Percentiles rank a stretch among this genome's conserved stretches.
Evolutionary conservation across 768 basidiomycete genomes (phyloP).

Genomic region (Boletus rufocinnamomeus): DNA sequence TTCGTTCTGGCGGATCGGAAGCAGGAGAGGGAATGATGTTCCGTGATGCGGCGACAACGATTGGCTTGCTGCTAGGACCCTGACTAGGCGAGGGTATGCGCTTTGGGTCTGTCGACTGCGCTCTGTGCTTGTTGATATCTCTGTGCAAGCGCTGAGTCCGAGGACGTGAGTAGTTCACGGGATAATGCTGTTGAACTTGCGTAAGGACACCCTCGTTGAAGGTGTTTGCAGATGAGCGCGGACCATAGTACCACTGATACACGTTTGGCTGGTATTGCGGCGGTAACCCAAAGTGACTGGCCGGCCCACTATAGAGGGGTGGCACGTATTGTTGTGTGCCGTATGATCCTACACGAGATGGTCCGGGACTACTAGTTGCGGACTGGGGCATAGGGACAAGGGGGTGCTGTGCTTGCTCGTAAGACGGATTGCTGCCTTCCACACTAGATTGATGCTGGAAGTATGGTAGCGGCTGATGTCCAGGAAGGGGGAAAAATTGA

Average conservation of each 20-base stretch:
- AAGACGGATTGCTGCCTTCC: conserved; percentile 34
- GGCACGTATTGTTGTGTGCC: conserved; percentile 18
- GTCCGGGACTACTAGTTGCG: conserved; percentile 20
- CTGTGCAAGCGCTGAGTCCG: conserved; percentile 18
- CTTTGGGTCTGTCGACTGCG: conserved; percentile 17
- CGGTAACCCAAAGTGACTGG: conserved; percentile 39
- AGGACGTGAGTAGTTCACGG: conserved; percentile 31
- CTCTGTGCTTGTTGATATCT: conserved; percentile 24
- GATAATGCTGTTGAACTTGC: conserved; percentile 37
- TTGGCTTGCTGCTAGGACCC: background rate
- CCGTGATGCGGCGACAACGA: background rate
- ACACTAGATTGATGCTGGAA: conserved; percentile 41
- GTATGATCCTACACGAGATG: conserved; percentile 24
- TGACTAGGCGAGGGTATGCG: conserved; percentile 13
- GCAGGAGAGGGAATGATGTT: background rate
- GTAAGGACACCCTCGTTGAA: conserved; percentile 32
- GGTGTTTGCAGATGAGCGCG: conserved; percentile 24
- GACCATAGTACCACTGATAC: conserved; percentile 53
- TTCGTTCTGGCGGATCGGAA: conserved; percentile 7
- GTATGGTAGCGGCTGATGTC: conserved; percentile 35
- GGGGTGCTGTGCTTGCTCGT: conserved; percentile 23
- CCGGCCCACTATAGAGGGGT: conserved; percentile 33
- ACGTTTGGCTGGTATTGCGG: conserved; percentile 39
- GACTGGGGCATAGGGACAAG: conserved; percentile 28
- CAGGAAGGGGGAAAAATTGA: conserved; percentile 44